Conservation (phyloP, 106 monocot genomes). For the Cymbidium sinense region DNA sequence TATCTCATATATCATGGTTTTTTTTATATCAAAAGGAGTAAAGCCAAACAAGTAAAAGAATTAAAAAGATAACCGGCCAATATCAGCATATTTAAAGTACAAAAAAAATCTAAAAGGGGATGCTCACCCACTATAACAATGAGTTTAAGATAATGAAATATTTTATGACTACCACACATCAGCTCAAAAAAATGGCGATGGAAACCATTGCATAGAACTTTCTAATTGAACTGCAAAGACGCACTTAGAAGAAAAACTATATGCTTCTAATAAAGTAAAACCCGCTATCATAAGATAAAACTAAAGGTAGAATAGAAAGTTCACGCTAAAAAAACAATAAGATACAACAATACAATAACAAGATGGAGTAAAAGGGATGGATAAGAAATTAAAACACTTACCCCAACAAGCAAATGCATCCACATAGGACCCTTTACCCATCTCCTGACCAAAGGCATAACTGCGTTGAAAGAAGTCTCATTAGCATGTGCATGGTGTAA, state of each 20-base stretch:
- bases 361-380: background rate
- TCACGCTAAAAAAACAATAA: background rate
- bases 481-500: background rate
- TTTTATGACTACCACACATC: too few relatives aligned
- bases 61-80: too few relatives aligned
- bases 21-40: too few relatives aligned
- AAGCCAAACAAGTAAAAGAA: too few relatives aligned
- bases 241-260: background rate
- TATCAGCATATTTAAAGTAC: too few relatives aligned
- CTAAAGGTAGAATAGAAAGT: background rate
- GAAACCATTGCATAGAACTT: background rate
- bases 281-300: background rate
- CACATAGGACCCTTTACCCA: conserved; percentile 83
- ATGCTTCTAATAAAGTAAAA: background rate
- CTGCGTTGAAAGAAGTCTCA: conserved; percentile 31
- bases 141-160: too few relatives aligned
- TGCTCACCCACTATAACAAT: too few relatives aligned
- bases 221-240: background rate
- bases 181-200: background rate
- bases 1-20: too few relatives aligned
- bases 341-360: background rate
- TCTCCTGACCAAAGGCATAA: conserved; percentile 72
- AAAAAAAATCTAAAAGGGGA: too few relatives aligned
- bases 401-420: conserved; percentile 79
- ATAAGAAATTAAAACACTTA: conserved; percentile 29